Percentiles rank a stretch among this genome's conserved stretches.
phyloP scores from a whole-genome alignment of 768 basidiomycete genomes.

The Xerocomellus dryophilus region DNA sequence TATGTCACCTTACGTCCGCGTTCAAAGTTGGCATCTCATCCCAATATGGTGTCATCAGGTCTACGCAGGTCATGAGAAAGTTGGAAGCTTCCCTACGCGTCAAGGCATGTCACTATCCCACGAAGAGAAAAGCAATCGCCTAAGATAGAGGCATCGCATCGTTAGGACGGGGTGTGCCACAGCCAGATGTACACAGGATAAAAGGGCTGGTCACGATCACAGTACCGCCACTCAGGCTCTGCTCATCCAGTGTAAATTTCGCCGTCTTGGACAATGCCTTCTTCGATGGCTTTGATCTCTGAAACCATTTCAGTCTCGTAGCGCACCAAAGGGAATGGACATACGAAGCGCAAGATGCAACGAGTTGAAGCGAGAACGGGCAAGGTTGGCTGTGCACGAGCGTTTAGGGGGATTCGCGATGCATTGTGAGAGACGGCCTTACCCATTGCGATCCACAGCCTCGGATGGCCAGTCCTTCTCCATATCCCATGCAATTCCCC shows the following conservation, averaged over 20 bases:
- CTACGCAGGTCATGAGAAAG: not conserved
- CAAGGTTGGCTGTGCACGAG: slow-evolving; percentile 17
- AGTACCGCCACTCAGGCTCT: not conserved
- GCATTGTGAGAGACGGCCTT: not conserved
- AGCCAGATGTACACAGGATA: not conserved
- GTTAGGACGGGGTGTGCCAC: not conserved
- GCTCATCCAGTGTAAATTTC: slow-evolving; percentile 8
- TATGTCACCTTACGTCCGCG: not conserved
- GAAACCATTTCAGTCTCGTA: not conserved
- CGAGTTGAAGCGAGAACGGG: slow-evolving; percentile 27
- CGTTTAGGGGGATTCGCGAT: not conserved
- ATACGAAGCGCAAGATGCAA: slow-evolving; percentile 31
- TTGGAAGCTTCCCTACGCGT: not conserved
- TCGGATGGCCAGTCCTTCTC: slow-evolving; percentile 35
- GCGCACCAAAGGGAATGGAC: not conserved
- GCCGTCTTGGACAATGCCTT: slow-evolving; percentile 18
- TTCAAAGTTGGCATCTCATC: not conserved
- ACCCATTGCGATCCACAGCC: slow-evolving; percentile 33
- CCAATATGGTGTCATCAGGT: not conserved
- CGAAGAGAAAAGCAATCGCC: not conserved
- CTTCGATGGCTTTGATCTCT: slow-evolving; percentile 34
- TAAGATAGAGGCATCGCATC: not conserved
- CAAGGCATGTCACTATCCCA: not conserved
- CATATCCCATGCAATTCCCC: slow-evolving; percentile 52
- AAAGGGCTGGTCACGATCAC: not conserved